Base-by-base conservation (phyloP, 305 asterid genomes). In the Fraxinus baroniana region DNA sequence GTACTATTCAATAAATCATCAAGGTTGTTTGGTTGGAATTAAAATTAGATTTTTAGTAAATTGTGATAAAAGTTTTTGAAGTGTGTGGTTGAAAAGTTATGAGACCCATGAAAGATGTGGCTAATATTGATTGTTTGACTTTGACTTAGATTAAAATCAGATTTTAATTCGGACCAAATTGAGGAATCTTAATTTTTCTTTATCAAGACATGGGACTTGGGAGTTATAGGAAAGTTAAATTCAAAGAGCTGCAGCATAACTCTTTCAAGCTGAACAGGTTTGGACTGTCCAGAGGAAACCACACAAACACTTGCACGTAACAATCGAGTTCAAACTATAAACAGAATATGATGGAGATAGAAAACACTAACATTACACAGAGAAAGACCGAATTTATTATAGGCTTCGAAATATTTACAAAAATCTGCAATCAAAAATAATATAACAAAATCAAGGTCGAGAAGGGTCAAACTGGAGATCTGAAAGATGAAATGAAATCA, bases 401-500 rank as follows among this genome's bases (percentile, higher is more conserved):
- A 5, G 64, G 26, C 24, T n/a, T 1, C 20, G 9, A 55, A 55
- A 55, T n/a, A n/a, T 17, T 55, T 55, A 18, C 18, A 55, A n/a
- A 55, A n/a, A n/a, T 5, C 7, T 55, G 66, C 66, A 55, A 55
- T 55, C 5, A 7, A 2, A n/a, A 55, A 18, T 52, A 52, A 4
- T 52, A 55, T 55, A 55, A 55, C 66, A 55, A 55, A 55, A 12
- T 62, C 6, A 24, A 10, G 9, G 30, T 49, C 5, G 20, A 49
- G 60, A 46, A 39, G 13, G 41, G 30, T 44, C 70, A 82, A 82
- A 10, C 62, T 66, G 64, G 32, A 74, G 52, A 44, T 84, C 68
- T 80, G 20, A 80, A 81, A 2, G 90, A 88, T 68, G 80, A 78
- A 60, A 90, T 89, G 80, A 86, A 80, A 46, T 62, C 37, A 44